phyloP scores from a whole-genome alignment of 164 flowering plant genomes.

The Magnolia kwangsiensis region DNA sequence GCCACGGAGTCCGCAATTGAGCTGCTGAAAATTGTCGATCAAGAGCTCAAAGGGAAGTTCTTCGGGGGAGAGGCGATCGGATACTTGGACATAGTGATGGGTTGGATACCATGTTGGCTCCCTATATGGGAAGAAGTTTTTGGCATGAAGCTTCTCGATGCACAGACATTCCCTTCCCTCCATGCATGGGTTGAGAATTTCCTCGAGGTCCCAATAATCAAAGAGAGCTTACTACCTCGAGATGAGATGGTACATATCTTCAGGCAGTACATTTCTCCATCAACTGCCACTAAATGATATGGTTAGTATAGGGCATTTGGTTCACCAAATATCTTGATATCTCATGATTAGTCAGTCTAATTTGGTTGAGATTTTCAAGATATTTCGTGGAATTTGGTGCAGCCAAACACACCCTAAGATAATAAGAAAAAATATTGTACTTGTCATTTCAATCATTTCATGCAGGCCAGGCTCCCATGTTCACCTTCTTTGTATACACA shows the following conservation, averaged over 20 bases:
- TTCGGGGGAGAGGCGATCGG: constrained; percentile 9
- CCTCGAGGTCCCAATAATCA: background rate
- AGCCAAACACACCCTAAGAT: too few species aligned
- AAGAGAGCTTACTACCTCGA: constrained; percentile 1
- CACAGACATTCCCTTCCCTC: constrained; percentile 1
- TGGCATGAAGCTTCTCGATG: background rate
- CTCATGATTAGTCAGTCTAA: too few species aligned
- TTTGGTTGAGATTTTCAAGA: too few species aligned
- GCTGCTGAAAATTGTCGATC: constrained; percentile 10
- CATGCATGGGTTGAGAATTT: constrained; percentile 8
- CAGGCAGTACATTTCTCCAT: background rate
- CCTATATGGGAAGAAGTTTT: background rate
- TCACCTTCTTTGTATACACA: too few species aligned
- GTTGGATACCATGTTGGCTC: constrained; percentile 7
- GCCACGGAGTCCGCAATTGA: constrained; percentile 16
- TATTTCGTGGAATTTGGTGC: too few species aligned
- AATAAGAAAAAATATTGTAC: too few species aligned
- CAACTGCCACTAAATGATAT: too few species aligned
- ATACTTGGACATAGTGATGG: background rate
- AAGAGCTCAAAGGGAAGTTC: constrained; percentile 2
- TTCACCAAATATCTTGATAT: too few species aligned
- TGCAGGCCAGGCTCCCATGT: too few species aligned
- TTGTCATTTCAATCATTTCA: too few species aligned
- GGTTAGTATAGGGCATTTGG: too few species aligned
- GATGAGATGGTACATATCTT: background rate